These are phyloP conservation scores for Oryza brachyantha DNA, from an alignment of 176 grass and related monocot genomes.

Conservation along the genomic window DNA sequence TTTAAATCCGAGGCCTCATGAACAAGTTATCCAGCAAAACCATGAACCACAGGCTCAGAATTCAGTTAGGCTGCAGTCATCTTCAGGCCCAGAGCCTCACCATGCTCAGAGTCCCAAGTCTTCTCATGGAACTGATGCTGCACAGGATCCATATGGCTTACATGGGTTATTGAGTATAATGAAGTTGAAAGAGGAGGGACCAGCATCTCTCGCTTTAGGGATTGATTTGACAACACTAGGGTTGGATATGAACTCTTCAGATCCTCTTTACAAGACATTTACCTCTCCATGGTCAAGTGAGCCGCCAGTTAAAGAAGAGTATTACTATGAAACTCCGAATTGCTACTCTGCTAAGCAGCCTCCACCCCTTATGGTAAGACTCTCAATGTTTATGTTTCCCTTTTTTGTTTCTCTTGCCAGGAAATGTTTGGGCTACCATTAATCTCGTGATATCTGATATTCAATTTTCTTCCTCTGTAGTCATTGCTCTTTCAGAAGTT, in stretches of 20 bases:
- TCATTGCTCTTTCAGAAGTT: conserved; percentile 71
- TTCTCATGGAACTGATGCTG: conserved; percentile 52
- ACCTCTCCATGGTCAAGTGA: conserved; percentile 88
- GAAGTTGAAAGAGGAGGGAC: conserved; percentile 66
- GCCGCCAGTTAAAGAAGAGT: conserved; percentile 63
- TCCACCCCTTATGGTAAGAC: conserved; percentile 71
- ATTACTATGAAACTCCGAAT: conserved; percentile 68
- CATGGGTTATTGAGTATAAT: conserved; percentile 73
- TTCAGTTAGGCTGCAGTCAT: conserved; percentile 55
- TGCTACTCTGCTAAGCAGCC: conserved; percentile 76
- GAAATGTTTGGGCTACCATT: neutral
- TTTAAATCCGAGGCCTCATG: conserved; percentile 55
- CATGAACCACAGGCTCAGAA: conserved; percentile 77
- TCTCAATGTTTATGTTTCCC: neutral
- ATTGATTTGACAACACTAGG: conserved; percentile 89
- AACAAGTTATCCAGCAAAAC: conserved; percentile 89
- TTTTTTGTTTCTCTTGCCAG: neutral
- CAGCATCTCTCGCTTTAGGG: conserved; percentile 83
- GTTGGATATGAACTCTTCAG: conserved; percentile 82
- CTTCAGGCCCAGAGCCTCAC: conserved; percentile 57
- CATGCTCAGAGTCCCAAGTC: conserved; percentile 74
- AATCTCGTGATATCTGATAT: conserved; percentile 11
- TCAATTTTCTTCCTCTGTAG: conserved; percentile 50
- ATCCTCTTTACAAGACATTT: conserved; percentile 93
- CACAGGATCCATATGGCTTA: conserved; percentile 63